Base-by-base conservation (phyloP, 1,139 yeast genomes). In the Petasospora fabianii region DNA sequence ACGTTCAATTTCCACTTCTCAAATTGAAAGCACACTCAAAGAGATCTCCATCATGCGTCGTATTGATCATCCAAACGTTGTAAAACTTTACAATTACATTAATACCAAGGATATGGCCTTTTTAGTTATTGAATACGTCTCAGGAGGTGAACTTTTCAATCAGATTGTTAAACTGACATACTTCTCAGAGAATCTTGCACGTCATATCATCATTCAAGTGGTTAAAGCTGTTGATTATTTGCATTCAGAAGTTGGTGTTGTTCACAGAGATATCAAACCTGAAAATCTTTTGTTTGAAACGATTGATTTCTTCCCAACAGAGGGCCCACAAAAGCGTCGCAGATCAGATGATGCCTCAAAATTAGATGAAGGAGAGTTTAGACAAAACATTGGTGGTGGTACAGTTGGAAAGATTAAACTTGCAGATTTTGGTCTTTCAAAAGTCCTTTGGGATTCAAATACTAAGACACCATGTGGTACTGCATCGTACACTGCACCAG, bases 141-240 rank as follows among this genome's bases (percentile, higher is more conserved):
- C 81, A 31, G 98, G 98, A 14, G 98, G 98, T 15, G 98, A 94
- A 62, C 76, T 92, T 18, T 92, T 92, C 66, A 92, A 88, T 54
- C 94, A 88, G 59, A 88, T 92, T 53, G 95, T 92, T 27, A 84
- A 87, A 50, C 80, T 79, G 50, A 92, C 98, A 0, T 92, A 92
- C 64, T 86, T 92, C 61, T 77, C 88, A 32, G 98, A 92, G 60
- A 82, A 82, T 47, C 69, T 92, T 42, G 73, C 95, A 8, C 71
- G 94, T 28, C 97, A 90, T 64, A 84, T 90, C 20, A 85, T 90
- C 43, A 62, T 73, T 27, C 98, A 92, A 59, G 80, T 92, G 34
- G 86, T 95, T 6, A 69, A 80, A 36, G 94, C 97, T 0, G 73
- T 92, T 13, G 74, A 81, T 47, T 85, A 86, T 60, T 67, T 92